These are phyloP conservation scores for Candida frijolesensis DNA, from an alignment of 1,139 yeast genomes.

Conservation along the genomic window DNA sequence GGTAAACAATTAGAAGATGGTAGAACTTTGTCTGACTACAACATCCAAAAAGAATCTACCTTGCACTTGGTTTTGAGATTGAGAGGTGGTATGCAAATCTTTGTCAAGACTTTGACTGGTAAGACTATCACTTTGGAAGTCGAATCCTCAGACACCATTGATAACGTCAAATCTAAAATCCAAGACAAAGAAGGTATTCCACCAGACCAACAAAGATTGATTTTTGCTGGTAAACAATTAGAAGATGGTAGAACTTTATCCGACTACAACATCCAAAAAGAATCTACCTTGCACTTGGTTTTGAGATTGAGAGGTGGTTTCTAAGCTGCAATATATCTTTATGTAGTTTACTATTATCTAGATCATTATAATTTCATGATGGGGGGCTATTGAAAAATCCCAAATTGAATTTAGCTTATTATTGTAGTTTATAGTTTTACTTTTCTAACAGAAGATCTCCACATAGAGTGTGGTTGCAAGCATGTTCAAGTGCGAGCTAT, in stretches of 20 bases:
- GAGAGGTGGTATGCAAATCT: slow-evolving; percentile 71
- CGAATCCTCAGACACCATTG: slow-evolving; percentile 75
- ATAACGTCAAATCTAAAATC: slow-evolving; percentile 57
- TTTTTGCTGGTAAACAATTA: slow-evolving; percentile 60
- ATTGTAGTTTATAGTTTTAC: background rate
- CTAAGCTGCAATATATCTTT: background rate
- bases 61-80: slow-evolving; percentile 59
- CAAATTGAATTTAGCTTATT: background rate
- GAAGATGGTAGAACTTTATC: slow-evolving; percentile 70
- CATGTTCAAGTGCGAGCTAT: background rate
- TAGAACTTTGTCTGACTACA: too few species aligned
- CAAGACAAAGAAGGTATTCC: slow-evolving; percentile 56
- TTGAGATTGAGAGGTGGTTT: slow-evolving; percentile 65
- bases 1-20: too few species aligned
- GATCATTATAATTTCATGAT: background rate
- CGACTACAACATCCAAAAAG: slow-evolving; percentile 71
- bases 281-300: slow-evolving; percentile 66
- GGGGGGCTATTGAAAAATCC: background rate
- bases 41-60: too few species aligned
- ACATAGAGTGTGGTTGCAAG: background rate
- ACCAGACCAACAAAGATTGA: slow-evolving; percentile 55
- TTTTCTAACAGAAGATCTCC: too few species aligned
- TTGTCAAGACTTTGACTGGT: slow-evolving; percentile 63
- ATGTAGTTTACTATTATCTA: slow-evolving; percentile 3
- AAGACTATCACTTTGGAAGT: slow-evolving; percentile 71